Conservation (phyloP, 148 eudicot species). For the Drosera capensis region DNA sequence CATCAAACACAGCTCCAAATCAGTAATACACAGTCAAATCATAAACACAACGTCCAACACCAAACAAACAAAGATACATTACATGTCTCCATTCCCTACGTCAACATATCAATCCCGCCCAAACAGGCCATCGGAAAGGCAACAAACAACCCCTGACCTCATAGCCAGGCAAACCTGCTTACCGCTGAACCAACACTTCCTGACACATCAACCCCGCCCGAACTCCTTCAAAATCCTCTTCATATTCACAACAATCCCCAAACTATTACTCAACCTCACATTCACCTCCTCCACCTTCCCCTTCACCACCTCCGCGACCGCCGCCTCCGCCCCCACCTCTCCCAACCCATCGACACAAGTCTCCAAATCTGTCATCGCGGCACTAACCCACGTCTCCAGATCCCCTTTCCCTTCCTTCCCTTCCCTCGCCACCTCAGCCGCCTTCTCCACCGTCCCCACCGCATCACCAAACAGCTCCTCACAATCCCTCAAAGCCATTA, state of each 20-base stretch:
- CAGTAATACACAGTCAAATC: too few relatives aligned
- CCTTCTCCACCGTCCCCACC: slow-evolving; percentile 18
- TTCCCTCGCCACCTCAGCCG: slow-evolving; percentile 8
- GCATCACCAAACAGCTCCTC: slow-evolving; percentile 29
- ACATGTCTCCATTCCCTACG: too few relatives aligned
- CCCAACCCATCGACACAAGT: slow-evolving; percentile 48
- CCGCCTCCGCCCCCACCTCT: slow-evolving; percentile 33
- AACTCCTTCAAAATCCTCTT: not conserved
- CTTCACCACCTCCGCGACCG: slow-evolving; percentile 15
- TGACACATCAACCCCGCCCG: too few relatives aligned
- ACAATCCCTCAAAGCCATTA: slow-evolving; percentile 31
- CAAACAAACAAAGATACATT: too few relatives aligned
- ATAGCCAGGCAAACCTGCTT: too few relatives aligned
- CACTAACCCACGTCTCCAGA: slow-evolving; percentile 44
- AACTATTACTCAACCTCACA: slow-evolving; percentile 34
- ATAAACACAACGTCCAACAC: too few relatives aligned
- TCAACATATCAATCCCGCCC: too few relatives aligned
- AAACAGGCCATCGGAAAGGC: too few relatives aligned
- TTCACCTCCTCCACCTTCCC: slow-evolving; percentile 22
- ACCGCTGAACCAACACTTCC: too few relatives aligned
- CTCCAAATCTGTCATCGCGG: slow-evolving; percentile 40
- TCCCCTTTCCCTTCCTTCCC: slow-evolving; percentile 10
- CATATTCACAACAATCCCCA: slow-evolving; percentile 39
- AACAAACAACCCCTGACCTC: too few relatives aligned
- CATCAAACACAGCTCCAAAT: too few relatives aligned